A percentile compares a stretch with the other conserved stretches of the same genome.
Conservation (phyloP, 345 rosid species). For the Lumnitzera racemosa region DNA sequence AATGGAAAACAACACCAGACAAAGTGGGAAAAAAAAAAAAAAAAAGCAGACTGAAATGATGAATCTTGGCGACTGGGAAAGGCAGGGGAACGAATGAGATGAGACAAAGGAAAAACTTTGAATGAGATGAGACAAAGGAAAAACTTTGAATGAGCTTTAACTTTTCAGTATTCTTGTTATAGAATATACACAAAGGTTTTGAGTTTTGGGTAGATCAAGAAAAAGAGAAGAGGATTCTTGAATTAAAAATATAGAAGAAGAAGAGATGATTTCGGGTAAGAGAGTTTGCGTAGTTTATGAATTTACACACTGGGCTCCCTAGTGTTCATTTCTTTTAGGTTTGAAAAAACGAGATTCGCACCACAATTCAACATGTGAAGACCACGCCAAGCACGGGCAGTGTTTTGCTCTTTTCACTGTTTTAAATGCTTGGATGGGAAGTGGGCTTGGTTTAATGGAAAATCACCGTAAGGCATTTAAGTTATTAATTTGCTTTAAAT, state of each 20-base stretch:
- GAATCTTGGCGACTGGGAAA: background rate
- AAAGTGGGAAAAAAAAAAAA: background rate
- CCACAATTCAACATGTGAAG: background rate
- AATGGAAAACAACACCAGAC: background rate
- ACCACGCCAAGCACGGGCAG: background rate
- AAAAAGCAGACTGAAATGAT: background rate
- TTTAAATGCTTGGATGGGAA: too few relatives aligned
- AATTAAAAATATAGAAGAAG: background rate
- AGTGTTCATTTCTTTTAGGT: background rate
- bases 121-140: slow-evolving; percentile 10
- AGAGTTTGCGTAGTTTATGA: background rate
- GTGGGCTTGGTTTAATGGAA: too few relatives aligned
- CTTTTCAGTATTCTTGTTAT: background rate
- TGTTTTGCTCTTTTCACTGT: background rate
- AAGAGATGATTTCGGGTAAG: background rate
- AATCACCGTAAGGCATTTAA: too few relatives aligned
- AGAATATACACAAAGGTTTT: slow-evolving; percentile 3
- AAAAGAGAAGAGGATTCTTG: slow-evolving; percentile 1
- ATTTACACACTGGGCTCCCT: background rate
- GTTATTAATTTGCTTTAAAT: too few relatives aligned
- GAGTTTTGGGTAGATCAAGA: background rate
- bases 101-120: slow-evolving; percentile 11
- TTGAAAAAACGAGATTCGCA: background rate
- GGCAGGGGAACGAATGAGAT: slow-evolving; percentile 7
- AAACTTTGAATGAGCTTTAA: slow-evolving; percentile 6